Evolutionary conservation across 2,329 filamentous ascomycete species (phyloP), one percentile per base, ranked within the genome.

Genomic region (Chaetomium olivaceum): DNA sequence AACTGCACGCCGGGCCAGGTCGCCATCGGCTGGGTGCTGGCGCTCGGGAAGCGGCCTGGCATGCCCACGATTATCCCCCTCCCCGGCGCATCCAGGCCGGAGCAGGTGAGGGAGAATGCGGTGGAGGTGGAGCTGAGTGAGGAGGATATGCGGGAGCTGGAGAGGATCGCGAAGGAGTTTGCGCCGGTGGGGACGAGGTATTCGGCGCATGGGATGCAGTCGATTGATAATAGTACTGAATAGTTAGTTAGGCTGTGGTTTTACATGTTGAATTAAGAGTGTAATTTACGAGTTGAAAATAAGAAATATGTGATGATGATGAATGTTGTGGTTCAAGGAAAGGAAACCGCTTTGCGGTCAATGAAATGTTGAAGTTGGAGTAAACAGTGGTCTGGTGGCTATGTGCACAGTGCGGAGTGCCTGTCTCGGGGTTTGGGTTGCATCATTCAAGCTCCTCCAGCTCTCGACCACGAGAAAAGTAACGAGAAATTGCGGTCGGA

Each of bases 61-160:
- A 81, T 85, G 81, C 84, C 84, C 25, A 75, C 72, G 19, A 84
- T 90, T 67, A 84, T 91, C 59, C 88, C 88, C 6, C 90, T 91
- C 67, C 89, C 89, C 0, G 89, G 89, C 2, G 84, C 88, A 9
- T 85, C 85, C 0, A 86, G 81, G 4, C 78, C 77, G 11, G 80
- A 78, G 46, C 80, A 87, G 25, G 81, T 90, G 12, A 71, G 78
- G n/a, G 88, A 91, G 79, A 91, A 91, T 70, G 76, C 80, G 36
- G 81, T 79, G 66, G 69, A 78, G 43, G 77, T 87, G 5, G 76
- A 71, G 39, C 16, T 73, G 58, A 67, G 52, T 4, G 69, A 69
- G 48, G 69, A 69, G 31, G 71, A 73, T 16, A 67, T 73, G 67
- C 61, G 12, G 4, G 67, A 71, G 60, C 54, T 72, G 48, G 70